Conservation (phyloP, 1,139 yeast species). For the Geotrichum restrictum region DNA sequence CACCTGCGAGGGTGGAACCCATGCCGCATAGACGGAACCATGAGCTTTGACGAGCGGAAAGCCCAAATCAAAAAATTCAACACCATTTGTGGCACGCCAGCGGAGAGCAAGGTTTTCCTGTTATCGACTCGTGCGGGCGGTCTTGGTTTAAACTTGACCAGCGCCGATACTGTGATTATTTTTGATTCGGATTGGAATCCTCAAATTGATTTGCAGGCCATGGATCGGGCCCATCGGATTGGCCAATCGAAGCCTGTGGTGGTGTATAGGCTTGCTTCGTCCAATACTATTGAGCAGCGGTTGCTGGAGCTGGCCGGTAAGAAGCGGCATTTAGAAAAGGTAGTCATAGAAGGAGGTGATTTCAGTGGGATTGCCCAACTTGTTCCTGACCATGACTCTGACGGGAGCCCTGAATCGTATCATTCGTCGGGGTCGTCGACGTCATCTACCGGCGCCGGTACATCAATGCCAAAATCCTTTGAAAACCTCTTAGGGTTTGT, state of each 20-base stretch:
- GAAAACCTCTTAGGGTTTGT: background rate
- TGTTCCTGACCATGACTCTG: too few species aligned
- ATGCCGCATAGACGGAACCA: constrained; percentile 75
- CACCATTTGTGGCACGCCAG: too few species aligned
- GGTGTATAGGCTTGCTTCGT: constrained; percentile 69
- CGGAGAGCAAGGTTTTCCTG: constrained; percentile 54
- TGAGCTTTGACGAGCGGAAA: constrained; percentile 62
- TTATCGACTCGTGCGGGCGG: constrained; percentile 94
- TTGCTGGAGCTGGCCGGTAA: constrained; percentile 71
- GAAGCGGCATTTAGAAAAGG: constrained; percentile 72
- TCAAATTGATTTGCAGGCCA: constrained; percentile 92
- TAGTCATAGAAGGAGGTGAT: constrained; percentile 81
- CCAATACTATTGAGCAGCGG: constrained; percentile 78
- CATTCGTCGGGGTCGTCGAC: too few species aligned
- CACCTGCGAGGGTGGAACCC: constrained; percentile 45
- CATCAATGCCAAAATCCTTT: background rate
- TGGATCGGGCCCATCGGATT: constrained; percentile 90
- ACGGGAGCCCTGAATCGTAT: too few species aligned
- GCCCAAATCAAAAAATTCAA: constrained; percentile 57
- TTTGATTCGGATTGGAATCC: constrained; percentile 98
- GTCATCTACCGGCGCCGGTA: too few species aligned
- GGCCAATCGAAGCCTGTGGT: constrained; percentile 85
- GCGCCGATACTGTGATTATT: constrained; percentile 84
- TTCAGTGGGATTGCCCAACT: constrained; percentile 50
- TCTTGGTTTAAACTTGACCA: constrained; percentile 76